Percentiles rank a stretch among this genome's conserved stretches.
Evolutionary conservation across 139 green algal species (phyloP).

Genomic region (Volvox africanus): DNA sequence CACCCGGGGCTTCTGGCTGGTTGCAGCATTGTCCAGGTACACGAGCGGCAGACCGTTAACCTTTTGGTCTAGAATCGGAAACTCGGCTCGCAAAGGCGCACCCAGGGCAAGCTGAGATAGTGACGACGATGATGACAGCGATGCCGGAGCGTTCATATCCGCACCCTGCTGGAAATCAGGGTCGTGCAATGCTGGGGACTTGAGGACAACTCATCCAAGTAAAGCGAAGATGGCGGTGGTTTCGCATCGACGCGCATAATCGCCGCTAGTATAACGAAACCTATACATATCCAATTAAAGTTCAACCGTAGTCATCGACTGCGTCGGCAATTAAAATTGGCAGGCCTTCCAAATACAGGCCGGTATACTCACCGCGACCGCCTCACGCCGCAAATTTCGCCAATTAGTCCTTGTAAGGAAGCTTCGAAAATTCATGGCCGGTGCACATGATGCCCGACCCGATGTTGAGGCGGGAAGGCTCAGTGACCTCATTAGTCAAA

Average conservation of each 20-base stretch:
- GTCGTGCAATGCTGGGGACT: too few relatives aligned
- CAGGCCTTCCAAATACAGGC: background rate
- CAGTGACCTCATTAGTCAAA: background rate
- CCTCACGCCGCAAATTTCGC: background rate
- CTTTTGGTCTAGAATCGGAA: constrained; percentile 89
- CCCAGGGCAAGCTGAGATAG: constrained; percentile 28
- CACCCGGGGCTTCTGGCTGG: constrained; percentile 91
- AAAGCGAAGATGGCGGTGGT: background rate
- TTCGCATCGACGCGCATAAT: background rate
- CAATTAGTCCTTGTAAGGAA: background rate
- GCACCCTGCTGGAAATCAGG: background rate
- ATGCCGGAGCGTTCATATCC: background rate
- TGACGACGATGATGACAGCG: background rate
- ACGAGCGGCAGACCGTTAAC: constrained; percentile 91
- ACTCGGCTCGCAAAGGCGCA: constrained; percentile 72
- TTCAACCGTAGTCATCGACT: background rate
- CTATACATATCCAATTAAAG: background rate
- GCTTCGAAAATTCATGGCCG: background rate
- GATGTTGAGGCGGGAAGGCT: background rate
- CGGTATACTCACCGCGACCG: background rate
- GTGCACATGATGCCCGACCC: background rate
- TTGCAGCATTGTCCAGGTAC: constrained; percentile 98
- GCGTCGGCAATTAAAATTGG: background rate
- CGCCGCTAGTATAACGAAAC: background rate
- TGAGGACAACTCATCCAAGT: background rate